Evolutionary conservation across 345 rosid species (phyloP), one percentile per base, ranked within the genome.

Genomic region (Xanthoceras sorbifolium): DNA sequence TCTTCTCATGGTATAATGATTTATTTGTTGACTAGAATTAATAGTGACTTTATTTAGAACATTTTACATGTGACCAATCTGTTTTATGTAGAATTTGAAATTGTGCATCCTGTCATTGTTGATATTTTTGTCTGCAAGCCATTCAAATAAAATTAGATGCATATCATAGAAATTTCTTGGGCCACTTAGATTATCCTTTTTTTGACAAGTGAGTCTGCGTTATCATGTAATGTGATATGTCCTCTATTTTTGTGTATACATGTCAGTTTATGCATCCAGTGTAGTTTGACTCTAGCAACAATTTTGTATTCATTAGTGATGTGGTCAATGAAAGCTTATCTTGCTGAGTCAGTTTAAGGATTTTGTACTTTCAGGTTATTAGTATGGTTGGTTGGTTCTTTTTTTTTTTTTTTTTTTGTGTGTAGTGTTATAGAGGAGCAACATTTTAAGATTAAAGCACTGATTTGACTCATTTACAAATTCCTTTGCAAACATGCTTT

Each of bases 401-500:
- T 26, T 67, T 38, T 15, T 48, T 2, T 50, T n/a, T n/a, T n/a
- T n/a, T n/a, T n/a, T n/a, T n/a, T n/a, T n/a, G n/a, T n/a, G n/a
- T n/a, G n/a, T n/a, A n/a, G 55, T 40, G 70, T 42, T 67, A 22
- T 23, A 67, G 71, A 67, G 54, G 71, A 67, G 48, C 17, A 40
- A 20, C 0, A 5, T 36, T 3, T 66, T 66, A 4, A 12, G 18
- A 42, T 14, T 14, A 66, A 66, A 31, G 14, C 6, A 36, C 42
- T 32, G 22, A 26, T 18, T 10, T 31, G 42, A 12, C 22, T 3
- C 23, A 29, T 64, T 64, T 32, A 31, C 32, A 32, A 64, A 64
- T 64, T 31, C 42, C 38, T 10, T 32, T 31, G 46, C 46, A 42
- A 42, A 40, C 31, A n/a, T 22, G 20, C 71, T 67, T 6, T 40